Conservation (phyloP, 352 stramenopile genomes). For the Phytophthora pseudosyringae region DNA sequence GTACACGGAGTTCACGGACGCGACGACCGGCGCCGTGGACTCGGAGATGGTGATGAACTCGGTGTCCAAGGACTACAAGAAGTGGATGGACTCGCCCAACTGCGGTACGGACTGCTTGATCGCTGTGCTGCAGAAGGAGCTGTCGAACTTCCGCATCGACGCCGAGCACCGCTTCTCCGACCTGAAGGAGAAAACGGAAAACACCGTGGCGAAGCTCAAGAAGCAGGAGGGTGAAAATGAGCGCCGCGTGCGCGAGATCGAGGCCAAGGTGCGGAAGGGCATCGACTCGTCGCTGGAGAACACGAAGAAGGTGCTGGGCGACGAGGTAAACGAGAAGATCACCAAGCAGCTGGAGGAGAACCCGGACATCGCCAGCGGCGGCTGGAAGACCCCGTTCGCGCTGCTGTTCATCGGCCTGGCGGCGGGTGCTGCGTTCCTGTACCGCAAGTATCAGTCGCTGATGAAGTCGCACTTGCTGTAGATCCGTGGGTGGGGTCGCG, state of each 20-base stretch:
- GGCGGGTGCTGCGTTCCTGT: constrained; percentile 57
- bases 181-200: constrained; percentile 88
- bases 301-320: constrained; percentile 61
- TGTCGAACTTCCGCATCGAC: constrained; percentile 82
- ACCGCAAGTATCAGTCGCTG: constrained; percentile 87
- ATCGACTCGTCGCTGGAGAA: constrained; percentile 72
- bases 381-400: constrained; percentile 85
- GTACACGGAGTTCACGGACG: constrained; percentile 67
- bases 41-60: constrained; percentile 78
- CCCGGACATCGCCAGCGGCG: constrained; percentile 54
- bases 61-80: constrained; percentile 87
- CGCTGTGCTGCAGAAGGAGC: constrained; percentile 78
- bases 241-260: constrained; percentile 70
- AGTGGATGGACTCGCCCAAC: constrained; percentile 82
- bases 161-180: constrained; percentile 85
- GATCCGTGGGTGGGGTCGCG: constrained; percentile 12
- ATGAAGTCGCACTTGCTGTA: constrained; percentile 91
- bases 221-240: constrained; percentile 82
- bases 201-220: constrained; percentile 79
- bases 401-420: constrained; percentile 68
- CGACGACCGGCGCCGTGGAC: constrained; percentile 50
- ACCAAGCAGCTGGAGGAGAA: constrained; percentile 80
- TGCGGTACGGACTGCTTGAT: constrained; percentile 81
- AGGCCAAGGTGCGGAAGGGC: constrained; percentile 61
- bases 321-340: constrained; percentile 80